Percentiles rank a stretch among this genome's conserved stretches.
Evolutionary conservation across 2,329 filamentous ascomycete genomes (phyloP).

Genomic region (Amphichorda felina): DNA sequence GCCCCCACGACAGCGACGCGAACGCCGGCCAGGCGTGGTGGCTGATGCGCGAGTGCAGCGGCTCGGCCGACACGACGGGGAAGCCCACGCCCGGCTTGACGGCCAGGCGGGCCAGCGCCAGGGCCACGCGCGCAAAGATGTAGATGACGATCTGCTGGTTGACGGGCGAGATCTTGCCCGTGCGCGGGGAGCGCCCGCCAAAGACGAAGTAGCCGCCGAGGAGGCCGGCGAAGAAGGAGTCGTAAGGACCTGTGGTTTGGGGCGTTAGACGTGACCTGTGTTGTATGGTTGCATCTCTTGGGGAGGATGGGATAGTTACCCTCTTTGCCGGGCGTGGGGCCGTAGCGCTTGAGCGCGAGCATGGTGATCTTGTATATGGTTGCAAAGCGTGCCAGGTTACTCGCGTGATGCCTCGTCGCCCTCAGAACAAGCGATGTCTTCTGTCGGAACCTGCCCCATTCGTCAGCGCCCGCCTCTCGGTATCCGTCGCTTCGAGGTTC

Average conservation of each 20-base stretch:
- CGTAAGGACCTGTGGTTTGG: conserved; percentile 58
- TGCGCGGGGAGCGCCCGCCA: conserved; percentile 51
- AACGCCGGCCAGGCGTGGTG: conserved; percentile 86
- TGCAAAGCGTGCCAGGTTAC: conserved; percentile 85
- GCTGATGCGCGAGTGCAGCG: conserved; percentile 37
- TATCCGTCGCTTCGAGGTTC: neutral
- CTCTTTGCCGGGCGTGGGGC: conserved; percentile 47
- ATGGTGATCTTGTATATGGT: conserved; percentile 79
- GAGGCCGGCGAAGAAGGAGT: conserved; percentile 77
- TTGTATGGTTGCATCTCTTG: conserved; percentile 16
- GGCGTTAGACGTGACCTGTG: neutral
- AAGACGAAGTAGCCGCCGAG: conserved; percentile 91
- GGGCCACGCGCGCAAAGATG: conserved; percentile 82
- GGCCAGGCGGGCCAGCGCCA: conserved; percentile 73
- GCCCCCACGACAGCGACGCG: conserved; percentile 80
- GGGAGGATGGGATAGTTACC: conserved; percentile 20
- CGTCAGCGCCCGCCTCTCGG: conserved; percentile 7
- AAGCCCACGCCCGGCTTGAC: conserved; percentile 52
- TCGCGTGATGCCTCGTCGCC: conserved; percentile 82
- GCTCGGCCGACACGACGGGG: conserved; percentile 35
- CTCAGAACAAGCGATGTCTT: conserved; percentile 69
- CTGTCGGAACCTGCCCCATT: conserved; percentile 47
- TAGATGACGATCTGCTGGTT: conserved; percentile 98
- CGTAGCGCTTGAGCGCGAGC: conserved; percentile 57
- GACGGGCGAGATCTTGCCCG: conserved; percentile 62